These are phyloP conservation scores for Globisporangium radiosum DNA, from an alignment of 352 stramenopile species.

Conservation along the genomic window DNA sequence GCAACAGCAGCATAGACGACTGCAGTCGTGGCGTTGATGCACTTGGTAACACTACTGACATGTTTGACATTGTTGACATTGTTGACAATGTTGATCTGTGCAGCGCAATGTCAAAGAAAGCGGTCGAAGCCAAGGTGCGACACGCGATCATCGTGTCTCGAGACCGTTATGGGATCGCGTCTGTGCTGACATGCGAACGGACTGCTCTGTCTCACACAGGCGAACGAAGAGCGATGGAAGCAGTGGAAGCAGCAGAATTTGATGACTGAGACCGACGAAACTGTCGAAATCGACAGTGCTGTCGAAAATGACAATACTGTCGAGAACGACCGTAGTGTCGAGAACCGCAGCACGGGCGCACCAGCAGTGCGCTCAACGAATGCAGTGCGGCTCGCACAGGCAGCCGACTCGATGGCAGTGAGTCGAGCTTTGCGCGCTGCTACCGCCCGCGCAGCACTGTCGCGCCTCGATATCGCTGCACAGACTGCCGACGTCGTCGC, in stretches of 20 bases:
- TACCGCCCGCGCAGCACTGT: slow-evolving; percentile 45
- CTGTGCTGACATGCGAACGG: not conserved
- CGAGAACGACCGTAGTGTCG: too few relatives aligned
- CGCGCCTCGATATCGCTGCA: slow-evolving; percentile 37
- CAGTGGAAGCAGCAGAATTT: slow-evolving; percentile 35
- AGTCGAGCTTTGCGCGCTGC: slow-evolving; percentile 27
- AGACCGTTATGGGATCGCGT: not conserved
- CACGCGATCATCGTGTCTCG: too few relatives aligned
- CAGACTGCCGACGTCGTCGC: slow-evolving; percentile 35
- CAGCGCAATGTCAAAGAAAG: slow-evolving; percentile 70
- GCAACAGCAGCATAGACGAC: too few relatives aligned
- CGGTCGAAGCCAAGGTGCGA: slow-evolving; percentile 64
- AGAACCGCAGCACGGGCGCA: too few relatives aligned
- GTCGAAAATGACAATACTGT: too few relatives aligned
- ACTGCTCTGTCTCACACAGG: slow-evolving; percentile 15
- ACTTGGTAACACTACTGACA: too few relatives aligned
- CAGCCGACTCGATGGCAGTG: slow-evolving; percentile 9
- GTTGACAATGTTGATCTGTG: slow-evolving; percentile 5
- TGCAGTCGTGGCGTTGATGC: too few relatives aligned
- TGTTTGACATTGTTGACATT: not conserved
- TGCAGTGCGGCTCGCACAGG: not conserved
- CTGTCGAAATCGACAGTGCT: too few relatives aligned
- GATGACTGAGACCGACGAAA: too few relatives aligned
- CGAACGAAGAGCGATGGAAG: slow-evolving; percentile 66
- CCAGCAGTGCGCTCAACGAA: too few relatives aligned